Base-by-base conservation (phyloP, 73 alveolate genomes). In the Tetrahymena thermophila region DNA sequence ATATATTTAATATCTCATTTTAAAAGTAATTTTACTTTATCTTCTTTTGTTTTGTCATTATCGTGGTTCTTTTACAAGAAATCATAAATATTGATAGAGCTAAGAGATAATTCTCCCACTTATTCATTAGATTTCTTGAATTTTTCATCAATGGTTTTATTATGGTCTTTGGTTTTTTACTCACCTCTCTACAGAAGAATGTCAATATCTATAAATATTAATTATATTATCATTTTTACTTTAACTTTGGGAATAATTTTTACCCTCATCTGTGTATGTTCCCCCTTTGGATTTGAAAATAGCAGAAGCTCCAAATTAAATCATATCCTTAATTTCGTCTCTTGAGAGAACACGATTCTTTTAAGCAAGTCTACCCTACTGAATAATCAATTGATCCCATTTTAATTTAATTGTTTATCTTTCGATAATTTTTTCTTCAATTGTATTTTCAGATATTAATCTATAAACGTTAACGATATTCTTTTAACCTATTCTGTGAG, bases 401-500 rank as follows among this genome's bases (percentile, higher is more conserved):
- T 98, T 98, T 93, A 99, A 96, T 95, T 99, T 98, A 98, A 99
- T 97, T 13, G 99, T 98, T 95, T 98, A 98, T 96, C 99, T 98
- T 96, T 99, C 99, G n/a, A 99, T 97, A 94, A 99, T 99, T 96
- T 98, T 99, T 94, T 98, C 99, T 96, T 99, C 99, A 89, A 99
- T 98, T 16, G 99, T 98, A 97, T 97, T 98, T 96, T 98, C 98
- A 58, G 99, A 98, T 83, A 98, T 97, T 95, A 99, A 97, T 71
- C 99, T 96, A 96, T 97, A 98, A 3, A 98, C 99, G 93, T 98
- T 96, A 44, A 98, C 99, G 93, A 98, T 97, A 93, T 98, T 99
- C 94, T 98, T 97, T 96, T 99, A 99, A 31, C 99, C 99, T 85
- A 99, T 99, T 96, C 99, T 97, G 96, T 99, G 99, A 23, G 99